phyloP scores from a whole-genome alignment of 116 monocot genomes.

The Trichopus zeylanicus region DNA sequence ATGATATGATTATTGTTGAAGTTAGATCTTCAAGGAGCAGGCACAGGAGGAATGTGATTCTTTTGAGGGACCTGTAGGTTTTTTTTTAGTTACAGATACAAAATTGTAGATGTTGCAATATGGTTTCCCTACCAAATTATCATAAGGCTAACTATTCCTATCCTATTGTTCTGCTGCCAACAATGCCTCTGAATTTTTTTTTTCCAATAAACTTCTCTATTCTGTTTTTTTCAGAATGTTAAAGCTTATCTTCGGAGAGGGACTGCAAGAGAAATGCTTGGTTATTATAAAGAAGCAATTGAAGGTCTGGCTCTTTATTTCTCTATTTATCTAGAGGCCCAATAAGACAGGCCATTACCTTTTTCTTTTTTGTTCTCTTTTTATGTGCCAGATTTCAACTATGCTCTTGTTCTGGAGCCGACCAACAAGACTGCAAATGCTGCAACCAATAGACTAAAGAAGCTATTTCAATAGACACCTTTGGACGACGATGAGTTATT shows the following conservation, averaged over 20 bases:
- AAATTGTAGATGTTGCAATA: no score
- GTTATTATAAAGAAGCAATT: slow-evolving; percentile 88
- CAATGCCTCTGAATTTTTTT: no score
- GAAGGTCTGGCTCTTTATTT: slow-evolving; percentile 51
- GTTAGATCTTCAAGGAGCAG: no score
- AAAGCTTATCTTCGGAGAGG: slow-evolving; percentile 95
- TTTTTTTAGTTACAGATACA: no score
- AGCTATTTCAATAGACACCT: slow-evolving; percentile 49
- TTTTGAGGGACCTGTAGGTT: no score
- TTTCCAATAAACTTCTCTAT: not conserved
- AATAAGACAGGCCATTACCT: not conserved
- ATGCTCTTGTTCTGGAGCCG: slow-evolving; percentile 93
- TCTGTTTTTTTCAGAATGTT: slow-evolving; percentile 50
- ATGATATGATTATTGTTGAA: no score
- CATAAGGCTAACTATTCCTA: not conserved
- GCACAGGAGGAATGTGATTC: no score
- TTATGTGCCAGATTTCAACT: slow-evolving; percentile 64
- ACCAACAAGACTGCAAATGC: slow-evolving; percentile 77
- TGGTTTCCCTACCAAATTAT: no score
- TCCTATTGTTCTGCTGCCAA: not conserved
- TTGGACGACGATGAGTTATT: no score
- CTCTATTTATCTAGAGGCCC: not conserved
- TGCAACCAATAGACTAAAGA: slow-evolving; percentile 71
- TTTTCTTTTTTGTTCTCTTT: not conserved
- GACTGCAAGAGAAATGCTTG: slow-evolving; percentile 86